A percentile compares a stretch with the other conserved stretches of the same genome.
Conservation (phyloP, 257 asterid genomes). For the Solanum chiquidenum region DNA sequence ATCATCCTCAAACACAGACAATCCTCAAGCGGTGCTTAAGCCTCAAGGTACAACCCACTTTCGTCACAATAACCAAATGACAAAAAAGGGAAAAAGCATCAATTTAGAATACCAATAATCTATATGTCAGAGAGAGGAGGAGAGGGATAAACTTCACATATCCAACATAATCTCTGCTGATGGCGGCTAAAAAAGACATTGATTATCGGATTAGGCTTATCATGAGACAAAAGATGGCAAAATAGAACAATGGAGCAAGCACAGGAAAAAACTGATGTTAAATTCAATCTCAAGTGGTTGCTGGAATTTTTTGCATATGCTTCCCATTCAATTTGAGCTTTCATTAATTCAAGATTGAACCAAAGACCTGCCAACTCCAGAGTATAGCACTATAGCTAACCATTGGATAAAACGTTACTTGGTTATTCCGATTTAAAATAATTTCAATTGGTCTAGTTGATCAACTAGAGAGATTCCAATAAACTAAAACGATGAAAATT, state of each 20-base stretch:
- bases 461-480: neutral
- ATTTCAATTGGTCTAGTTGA: neutral
- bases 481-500: neutral
- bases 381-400: neutral
- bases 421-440: neutral
- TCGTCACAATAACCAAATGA: neutral
- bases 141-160: neutral
- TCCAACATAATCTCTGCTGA: neutral
- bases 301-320: neutral
- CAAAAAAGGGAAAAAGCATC: neutral
- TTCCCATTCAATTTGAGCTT: neutral
- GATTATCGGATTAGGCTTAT: neutral
- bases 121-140: neutral
- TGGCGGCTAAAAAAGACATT: neutral
- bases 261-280: neutral
- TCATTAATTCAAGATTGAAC: neutral
- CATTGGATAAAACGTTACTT: neutral
- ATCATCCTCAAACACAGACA: neutral
- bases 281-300: neutral
- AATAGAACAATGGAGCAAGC: neutral
- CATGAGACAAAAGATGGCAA: neutral
- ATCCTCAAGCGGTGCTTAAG: neutral
- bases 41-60: neutral
- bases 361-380: neutral
- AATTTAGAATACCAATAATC: neutral